These are phyloP conservation scores for Saturnispora diversa DNA, from an alignment of 805 yeast genomes.

Conservation along the genomic window DNA sequence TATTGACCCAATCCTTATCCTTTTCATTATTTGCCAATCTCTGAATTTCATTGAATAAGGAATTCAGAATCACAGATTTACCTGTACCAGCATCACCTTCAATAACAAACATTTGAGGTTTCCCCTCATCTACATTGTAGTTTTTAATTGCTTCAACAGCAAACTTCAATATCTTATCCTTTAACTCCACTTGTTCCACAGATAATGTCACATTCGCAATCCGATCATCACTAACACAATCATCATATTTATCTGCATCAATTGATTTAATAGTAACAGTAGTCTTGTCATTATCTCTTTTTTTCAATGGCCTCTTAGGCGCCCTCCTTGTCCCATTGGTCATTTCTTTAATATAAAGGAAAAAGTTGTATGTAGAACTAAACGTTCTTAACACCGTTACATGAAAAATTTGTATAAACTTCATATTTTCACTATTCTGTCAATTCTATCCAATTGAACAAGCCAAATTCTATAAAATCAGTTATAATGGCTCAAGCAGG, in stretches of 20 bases:
- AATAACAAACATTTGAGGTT: slow-evolving; percentile 34
- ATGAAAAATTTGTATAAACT: background rate
- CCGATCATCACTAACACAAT: slow-evolving; percentile 23
- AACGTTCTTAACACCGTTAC: slow-evolving; percentile 9
- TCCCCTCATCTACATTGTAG: slow-evolving; percentile 13
- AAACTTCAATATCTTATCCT: slow-evolving; percentile 26
- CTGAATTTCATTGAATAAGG: slow-evolving; percentile 38
- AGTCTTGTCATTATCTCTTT: background rate
- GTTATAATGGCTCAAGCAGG: too few relatives aligned
- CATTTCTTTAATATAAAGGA: background rate
- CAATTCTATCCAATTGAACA: too few relatives aligned
- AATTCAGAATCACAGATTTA: slow-evolving; percentile 36
- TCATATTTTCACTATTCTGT: too few relatives aligned
- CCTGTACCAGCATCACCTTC: slow-evolving; percentile 46
- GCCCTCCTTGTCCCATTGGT: background rate
- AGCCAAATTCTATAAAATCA: too few relatives aligned
- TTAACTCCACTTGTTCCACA: slow-evolving; percentile 31
- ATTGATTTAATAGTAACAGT: background rate
- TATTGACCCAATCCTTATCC: slow-evolving; percentile 19
- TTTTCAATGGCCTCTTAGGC: background rate
- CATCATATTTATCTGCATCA: slow-evolving; percentile 3
- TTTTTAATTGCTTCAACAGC: slow-evolving; percentile 21
- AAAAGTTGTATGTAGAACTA: background rate
- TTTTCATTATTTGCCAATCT: slow-evolving; percentile 16
- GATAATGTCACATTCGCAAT: slow-evolving; percentile 32